A percentile compares a stretch with the other conserved stretches of the same genome.
Evolutionary conservation across 495 filamentous ascomycete genomes (phyloP).

Genomic region (Parathielavia hyrcaniae): DNA sequence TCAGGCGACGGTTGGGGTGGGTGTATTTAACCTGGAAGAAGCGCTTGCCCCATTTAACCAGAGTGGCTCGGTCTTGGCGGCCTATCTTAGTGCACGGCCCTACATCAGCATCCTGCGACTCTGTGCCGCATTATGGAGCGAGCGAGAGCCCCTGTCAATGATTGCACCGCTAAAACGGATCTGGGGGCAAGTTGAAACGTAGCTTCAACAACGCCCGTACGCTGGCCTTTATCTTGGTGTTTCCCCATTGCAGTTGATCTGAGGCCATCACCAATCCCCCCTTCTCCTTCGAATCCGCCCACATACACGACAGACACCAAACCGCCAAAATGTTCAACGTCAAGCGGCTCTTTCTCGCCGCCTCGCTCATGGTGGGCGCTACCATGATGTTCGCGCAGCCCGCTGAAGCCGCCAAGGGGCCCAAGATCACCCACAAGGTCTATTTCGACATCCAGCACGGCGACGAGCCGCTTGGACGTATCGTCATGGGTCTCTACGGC

Average conservation of each 20-base stretch:
- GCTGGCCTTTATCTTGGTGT: constrained; percentile 7
- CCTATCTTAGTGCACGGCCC: not conserved
- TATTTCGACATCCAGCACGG: constrained; percentile 94
- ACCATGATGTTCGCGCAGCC: constrained; percentile 65
- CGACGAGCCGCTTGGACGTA: constrained; percentile 72
- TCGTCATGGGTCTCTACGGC: constrained; percentile 94
- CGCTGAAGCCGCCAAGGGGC: constrained; percentile 72
- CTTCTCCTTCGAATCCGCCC: not conserved
- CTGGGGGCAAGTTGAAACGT: constrained; percentile 32
- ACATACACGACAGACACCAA: not conserved
- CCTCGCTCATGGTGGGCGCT: constrained; percentile 67
- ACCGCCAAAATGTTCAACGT: constrained; percentile 48
- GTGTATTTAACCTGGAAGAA: not conserved
- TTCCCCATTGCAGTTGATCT: constrained; percentile 16
- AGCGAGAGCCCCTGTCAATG: constrained; percentile 17
- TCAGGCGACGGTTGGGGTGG: constrained; percentile 5
- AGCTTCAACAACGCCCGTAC: constrained; percentile 27
- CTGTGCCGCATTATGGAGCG: not conserved
- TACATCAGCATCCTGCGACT: constrained; percentile 8
- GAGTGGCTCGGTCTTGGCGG: not conserved
- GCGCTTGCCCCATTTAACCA: not conserved
- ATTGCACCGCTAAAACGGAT: not conserved
- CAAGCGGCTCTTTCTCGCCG: constrained; percentile 54
- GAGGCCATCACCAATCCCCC: constrained; percentile 5
- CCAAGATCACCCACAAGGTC: constrained; percentile 95